Conservation (phyloP, 1,284 basidiomycete species). For the Cutaneotrichosporon curvatum region DNA sequence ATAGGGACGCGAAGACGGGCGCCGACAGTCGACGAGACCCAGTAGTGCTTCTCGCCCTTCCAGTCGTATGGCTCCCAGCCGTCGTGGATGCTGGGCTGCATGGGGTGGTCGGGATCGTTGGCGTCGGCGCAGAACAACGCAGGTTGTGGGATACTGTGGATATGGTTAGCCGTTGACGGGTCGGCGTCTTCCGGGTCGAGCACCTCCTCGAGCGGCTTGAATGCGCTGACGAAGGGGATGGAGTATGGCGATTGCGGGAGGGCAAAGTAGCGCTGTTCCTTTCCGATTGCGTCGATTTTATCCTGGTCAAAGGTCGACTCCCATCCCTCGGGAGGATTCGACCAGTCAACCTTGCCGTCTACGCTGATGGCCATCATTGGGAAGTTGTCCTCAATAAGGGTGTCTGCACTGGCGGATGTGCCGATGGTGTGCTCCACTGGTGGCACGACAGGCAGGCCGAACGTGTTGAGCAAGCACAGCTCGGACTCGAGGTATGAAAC, state of each 20-base stretch:
- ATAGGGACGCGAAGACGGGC: constrained; percentile 42
- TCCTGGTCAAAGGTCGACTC: constrained; percentile 31
- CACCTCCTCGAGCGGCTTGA: constrained; percentile 37
- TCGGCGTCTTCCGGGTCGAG: constrained; percentile 28
- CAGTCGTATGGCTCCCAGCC: constrained; percentile 42
- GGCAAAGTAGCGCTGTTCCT: constrained; percentile 35
- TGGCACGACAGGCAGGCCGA: constrained; percentile 31
- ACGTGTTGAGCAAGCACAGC: constrained; percentile 37
- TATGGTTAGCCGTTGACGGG: constrained; percentile 22
- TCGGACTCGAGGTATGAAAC: constrained; percentile 44
- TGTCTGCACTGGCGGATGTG: constrained; percentile 21
- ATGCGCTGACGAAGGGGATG: constrained; percentile 32
- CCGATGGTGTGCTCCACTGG: constrained; percentile 26
- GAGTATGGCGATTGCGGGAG: constrained; percentile 33
- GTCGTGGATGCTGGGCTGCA: constrained; percentile 31
- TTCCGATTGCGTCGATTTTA: constrained; percentile 21
- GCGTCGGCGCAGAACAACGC: constrained; percentile 44
- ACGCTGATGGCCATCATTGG: neutral
- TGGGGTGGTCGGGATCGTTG: constrained; percentile 38
- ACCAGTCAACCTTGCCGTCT: constrained; percentile 6
- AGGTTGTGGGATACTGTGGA: constrained; percentile 35
- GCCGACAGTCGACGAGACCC: constrained; percentile 35
- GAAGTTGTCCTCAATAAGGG: constrained; percentile 28
- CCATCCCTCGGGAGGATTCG: constrained; percentile 30
- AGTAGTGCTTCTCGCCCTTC: constrained; percentile 46